These are phyloP conservation scores for Erodium chrysanthum DNA, from an alignment of 441 rosid species.

Conservation along the genomic window DNA sequence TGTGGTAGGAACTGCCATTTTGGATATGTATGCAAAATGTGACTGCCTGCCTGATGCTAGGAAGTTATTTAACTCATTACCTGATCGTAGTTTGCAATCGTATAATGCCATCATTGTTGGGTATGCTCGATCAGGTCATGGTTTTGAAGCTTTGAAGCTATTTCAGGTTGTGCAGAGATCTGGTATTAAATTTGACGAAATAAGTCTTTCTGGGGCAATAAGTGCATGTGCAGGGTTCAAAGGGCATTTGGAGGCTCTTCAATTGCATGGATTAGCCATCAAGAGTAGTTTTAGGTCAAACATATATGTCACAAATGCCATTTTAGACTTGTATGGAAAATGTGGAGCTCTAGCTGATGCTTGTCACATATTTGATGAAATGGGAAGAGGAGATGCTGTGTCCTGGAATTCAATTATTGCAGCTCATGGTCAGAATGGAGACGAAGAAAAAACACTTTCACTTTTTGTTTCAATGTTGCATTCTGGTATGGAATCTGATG, in stretches of 20 bases:
- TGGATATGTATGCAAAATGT: conserved; percentile 92
- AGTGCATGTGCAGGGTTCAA: conserved; percentile 63
- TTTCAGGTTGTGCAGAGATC: conserved; percentile 44
- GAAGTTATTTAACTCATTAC: conserved; percentile 48
- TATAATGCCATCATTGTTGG: conserved; percentile 78
- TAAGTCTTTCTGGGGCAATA: conserved; percentile 72
- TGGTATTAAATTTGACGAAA: conserved; percentile 60
- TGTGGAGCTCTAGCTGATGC: conserved; percentile 69
- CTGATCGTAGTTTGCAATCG: conserved; percentile 53
- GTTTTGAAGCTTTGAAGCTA: conserved; percentile 48
- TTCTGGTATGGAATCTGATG: conserved; percentile 61
- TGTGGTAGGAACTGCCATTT: conserved; percentile 71
- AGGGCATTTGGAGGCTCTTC: conserved; percentile 56
- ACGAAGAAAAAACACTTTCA: conserved; percentile 41
- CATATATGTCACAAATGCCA: conserved; percentile 69
- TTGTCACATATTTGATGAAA: conserved; percentile 46
- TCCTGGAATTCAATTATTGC: conserved; percentile 92
- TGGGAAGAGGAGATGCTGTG: conserved; percentile 63
- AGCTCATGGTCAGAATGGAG: conserved; percentile 67
- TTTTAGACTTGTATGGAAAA: conserved; percentile 87
- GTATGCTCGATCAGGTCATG: conserved; percentile 43
- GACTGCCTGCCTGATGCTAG: conserved; percentile 52
- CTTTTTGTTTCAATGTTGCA: conserved; percentile 56
- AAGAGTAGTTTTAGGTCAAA: conserved; percentile 35
- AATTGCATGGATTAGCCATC: conserved; percentile 46